Evolutionary conservation across 257 asterid genomes (phyloP).

Genomic region (Primulina eburnea): DNA sequence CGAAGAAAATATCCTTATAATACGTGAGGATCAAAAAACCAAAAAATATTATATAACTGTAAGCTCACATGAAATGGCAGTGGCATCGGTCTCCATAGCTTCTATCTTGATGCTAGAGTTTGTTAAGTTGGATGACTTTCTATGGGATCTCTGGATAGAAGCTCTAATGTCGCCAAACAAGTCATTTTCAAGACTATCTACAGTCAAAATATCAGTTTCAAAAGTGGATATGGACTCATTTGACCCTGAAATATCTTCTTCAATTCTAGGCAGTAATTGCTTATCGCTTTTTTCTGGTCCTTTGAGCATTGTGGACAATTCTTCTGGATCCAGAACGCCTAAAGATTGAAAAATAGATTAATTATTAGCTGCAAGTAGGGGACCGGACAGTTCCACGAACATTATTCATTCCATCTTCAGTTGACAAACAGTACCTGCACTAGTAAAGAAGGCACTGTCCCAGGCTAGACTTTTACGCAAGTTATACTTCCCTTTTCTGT

Average conservation of each 20-base stretch:
- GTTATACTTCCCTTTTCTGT: constrained; percentile 60
- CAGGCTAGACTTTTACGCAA: constrained; percentile 93
- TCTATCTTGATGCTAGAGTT: constrained; percentile 33
- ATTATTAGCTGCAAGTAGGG: constrained; percentile 12
- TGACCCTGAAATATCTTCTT: constrained; percentile 72
- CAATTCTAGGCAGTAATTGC: constrained; percentile 55
- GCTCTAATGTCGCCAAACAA: constrained; percentile 93
- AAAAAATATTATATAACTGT: constrained; percentile 17
- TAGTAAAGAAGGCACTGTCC: constrained; percentile 94
- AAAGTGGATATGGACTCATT: constrained; percentile 74
- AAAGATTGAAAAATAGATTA: constrained; percentile 9
- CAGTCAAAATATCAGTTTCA: constrained; percentile 63
- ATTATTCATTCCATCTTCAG: neutral
- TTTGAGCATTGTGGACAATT: constrained; percentile 69
- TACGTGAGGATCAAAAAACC: neutral
- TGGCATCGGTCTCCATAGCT: constrained; percentile 31
- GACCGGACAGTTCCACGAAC: neutral
- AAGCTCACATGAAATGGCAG: constrained; percentile 55
- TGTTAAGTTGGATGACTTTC: constrained; percentile 33
- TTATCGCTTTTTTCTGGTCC: constrained; percentile 48
- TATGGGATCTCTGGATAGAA: constrained; percentile 89
- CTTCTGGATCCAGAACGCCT: constrained; percentile 91
- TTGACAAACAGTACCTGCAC: constrained; percentile 58
- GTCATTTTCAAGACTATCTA: constrained; percentile 73
- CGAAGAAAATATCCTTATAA: neutral